Conservation (phyloP, 164 flowering plant species). For the Vitis cinerea region DNA sequence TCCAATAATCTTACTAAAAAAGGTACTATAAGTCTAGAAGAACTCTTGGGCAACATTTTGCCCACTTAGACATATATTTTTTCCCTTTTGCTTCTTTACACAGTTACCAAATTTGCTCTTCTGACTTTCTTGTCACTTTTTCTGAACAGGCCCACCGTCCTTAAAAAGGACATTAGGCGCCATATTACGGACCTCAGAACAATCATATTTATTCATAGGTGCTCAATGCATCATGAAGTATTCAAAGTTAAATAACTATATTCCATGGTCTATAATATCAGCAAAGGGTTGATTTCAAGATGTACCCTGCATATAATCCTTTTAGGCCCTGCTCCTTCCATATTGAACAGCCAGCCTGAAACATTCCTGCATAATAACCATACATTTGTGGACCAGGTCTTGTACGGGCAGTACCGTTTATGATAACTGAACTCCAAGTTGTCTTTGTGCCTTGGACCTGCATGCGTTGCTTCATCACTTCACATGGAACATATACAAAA, state of each 20-base stretch:
- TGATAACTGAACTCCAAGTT: conserved; percentile 55
- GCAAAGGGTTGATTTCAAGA: not conserved
- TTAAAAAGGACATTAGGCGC: too few species aligned
- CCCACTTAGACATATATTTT: too few species aligned
- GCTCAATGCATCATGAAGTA: not conserved
- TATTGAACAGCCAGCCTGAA: conserved; percentile 84
- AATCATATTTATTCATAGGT: not conserved
- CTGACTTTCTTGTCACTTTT: too few species aligned
- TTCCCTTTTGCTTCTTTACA: too few species aligned
- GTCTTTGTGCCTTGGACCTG: conserved; percentile 84
- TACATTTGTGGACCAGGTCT: conserved; percentile 58
- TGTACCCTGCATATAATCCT: conserved; percentile 91
- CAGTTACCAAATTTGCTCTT: too few species aligned
- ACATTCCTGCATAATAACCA: conserved; percentile 77
- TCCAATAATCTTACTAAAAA: too few species aligned
- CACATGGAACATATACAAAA: conserved; percentile 90
- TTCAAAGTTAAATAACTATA: not conserved
- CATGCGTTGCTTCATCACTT: conserved; percentile 98
- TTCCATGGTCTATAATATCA: not conserved
- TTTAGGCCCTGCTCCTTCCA: conserved; percentile 78
- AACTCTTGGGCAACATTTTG: too few species aligned
- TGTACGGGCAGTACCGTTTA: conserved; percentile 29
- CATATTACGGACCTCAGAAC: not conserved
- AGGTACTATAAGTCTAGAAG: too few species aligned
- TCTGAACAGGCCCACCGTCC: too few species aligned